These are phyloP conservation scores for Glutinoglossum americanum DNA, from an alignment of 495 filamentous ascomycete genomes.

Conservation along the genomic window DNA sequence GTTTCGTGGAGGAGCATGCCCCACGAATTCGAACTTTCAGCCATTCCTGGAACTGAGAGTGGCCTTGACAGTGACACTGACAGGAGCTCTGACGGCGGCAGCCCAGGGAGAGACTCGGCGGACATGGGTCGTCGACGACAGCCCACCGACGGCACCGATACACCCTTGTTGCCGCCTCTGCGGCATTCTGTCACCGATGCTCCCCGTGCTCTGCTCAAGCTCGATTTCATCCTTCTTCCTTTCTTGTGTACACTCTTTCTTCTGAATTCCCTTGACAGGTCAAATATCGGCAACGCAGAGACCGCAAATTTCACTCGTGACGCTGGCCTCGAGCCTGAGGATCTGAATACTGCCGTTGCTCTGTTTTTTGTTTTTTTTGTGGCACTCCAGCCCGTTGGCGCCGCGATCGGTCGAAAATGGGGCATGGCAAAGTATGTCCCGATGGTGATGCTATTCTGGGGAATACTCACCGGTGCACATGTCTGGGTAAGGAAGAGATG, in stretches of 20 bases:
- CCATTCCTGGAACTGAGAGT: neutral
- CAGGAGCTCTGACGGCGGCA: neutral
- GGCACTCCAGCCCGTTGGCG: constrained; percentile 29
- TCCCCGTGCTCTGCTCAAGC: constrained; percentile 11
- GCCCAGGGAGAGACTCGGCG: neutral
- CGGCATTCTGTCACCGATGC: neutral
- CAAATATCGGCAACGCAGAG: constrained; percentile 31
- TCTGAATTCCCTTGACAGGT: constrained; percentile 29
- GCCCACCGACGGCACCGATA: neutral
- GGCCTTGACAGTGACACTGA: neutral
- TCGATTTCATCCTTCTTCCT: constrained; percentile 26
- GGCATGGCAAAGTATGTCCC: constrained; percentile 33
- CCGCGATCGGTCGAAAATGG: constrained; percentile 28
- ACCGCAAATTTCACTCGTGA: constrained; percentile 27
- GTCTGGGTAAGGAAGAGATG: constrained; percentile 16
- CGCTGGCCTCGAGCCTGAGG: constrained; percentile 20
- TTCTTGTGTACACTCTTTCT: constrained; percentile 30
- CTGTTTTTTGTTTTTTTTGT: constrained; percentile 37
- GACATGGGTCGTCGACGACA: neutral
- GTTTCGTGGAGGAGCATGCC: neutral
- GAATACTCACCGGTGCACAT: constrained; percentile 25
- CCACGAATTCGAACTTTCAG: neutral
- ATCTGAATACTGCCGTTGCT: constrained; percentile 32
- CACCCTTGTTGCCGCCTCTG: neutral
- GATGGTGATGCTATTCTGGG: constrained; percentile 33